These are phyloP conservation scores for Aspergillus spinulosporus DNA, from an alignment of 2,329 filamentous ascomycete species.

Conservation along the genomic window DNA sequence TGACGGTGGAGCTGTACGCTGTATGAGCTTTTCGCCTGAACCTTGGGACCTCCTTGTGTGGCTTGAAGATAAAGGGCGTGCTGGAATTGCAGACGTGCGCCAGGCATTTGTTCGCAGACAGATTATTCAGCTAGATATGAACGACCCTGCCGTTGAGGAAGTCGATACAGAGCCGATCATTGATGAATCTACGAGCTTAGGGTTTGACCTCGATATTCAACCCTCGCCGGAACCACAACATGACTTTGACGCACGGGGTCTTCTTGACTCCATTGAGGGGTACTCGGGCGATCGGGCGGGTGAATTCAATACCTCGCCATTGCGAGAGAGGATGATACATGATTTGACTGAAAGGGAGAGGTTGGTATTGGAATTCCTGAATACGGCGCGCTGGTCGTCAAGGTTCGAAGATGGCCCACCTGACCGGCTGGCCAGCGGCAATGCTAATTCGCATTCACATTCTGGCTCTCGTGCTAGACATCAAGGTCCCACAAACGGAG, in stretches of 20 bases:
- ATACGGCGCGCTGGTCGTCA: constrained; percentile 43
- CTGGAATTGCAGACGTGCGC: constrained; percentile 50
- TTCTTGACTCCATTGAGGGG: constrained; percentile 31
- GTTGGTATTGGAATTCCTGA: constrained; percentile 46
- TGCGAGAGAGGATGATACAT: constrained; percentile 40
- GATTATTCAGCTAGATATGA: constrained; percentile 39
- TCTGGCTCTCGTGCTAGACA: constrained; percentile 29
- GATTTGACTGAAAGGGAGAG: constrained; percentile 46
- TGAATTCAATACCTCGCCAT: constrained; percentile 28
- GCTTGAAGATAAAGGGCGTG: constrained; percentile 74
- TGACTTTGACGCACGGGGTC: constrained; percentile 27
- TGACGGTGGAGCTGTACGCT: constrained; percentile 77
- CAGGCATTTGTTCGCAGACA: constrained; percentile 49
- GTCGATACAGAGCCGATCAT: constrained; percentile 34
- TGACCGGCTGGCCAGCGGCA: constrained; percentile 32
- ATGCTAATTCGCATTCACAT: constrained; percentile 25
- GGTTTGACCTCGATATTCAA: constrained; percentile 27
- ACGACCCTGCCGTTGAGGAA: constrained; percentile 36
- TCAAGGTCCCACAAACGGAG: constrained; percentile 32
- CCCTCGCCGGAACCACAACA: constrained; percentile 20
- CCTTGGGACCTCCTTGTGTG: constrained; percentile 90
- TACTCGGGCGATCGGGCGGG: constrained; percentile 23
- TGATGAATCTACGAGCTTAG: constrained; percentile 28
- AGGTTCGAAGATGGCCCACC: constrained; percentile 33
- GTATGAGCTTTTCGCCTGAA: constrained; percentile 88